Percentiles rank a stretch among this genome's conserved stretches.
Evolutionary conservation across 1,139 yeast genomes (phyloP).

Genomic region (Scheffersomyces lignicola): DNA sequence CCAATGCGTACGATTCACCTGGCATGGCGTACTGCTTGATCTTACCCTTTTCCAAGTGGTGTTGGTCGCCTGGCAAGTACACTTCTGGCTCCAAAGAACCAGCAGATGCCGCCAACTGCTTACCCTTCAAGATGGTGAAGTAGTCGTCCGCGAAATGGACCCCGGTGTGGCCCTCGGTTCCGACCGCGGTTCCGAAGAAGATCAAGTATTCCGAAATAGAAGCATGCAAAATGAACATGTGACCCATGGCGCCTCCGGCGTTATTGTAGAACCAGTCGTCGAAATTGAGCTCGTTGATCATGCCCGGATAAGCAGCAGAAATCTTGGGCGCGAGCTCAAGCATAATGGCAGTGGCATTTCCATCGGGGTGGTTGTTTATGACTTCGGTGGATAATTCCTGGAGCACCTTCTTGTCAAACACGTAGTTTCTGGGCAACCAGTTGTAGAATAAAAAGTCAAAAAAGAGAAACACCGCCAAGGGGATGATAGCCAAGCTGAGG

Average conservation of each 20-base stretch:
- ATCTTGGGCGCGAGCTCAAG: slow-evolving; percentile 59
- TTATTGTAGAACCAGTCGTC: slow-evolving; percentile 95
- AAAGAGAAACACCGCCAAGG: slow-evolving; percentile 25
- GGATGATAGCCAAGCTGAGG: slow-evolving; percentile 14
- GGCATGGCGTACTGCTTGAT: slow-evolving; percentile 88
- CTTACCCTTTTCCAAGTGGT: slow-evolving; percentile 71
- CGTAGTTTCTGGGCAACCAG: slow-evolving; percentile 70
- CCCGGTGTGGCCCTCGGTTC: slow-evolving; percentile 96
- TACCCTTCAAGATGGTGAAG: slow-evolving; percentile 83
- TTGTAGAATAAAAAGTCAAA: slow-evolving; percentile 49
- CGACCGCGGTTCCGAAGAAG: slow-evolving; percentile 83
- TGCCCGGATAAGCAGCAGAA: slow-evolving; percentile 58
- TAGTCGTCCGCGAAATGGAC: slow-evolving; percentile 96
- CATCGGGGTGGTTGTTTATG: slow-evolving; percentile 53
- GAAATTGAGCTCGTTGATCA: slow-evolving; percentile 65
- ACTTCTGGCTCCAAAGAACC: slow-evolving; percentile 60
- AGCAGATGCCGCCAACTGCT: slow-evolving; percentile 71
- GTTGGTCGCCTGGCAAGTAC: slow-evolving; percentile 79
- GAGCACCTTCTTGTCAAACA: slow-evolving; percentile 53
- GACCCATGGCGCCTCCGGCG: slow-evolving; percentile 99
- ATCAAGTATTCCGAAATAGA: slow-evolving; percentile 92
- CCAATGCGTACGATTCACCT: slow-evolving; percentile 79
- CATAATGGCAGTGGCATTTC: slow-evolving; percentile 63
- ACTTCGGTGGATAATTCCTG: slow-evolving; percentile 52
- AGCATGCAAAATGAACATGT: slow-evolving; percentile 93